phyloP scores from a whole-genome alignment of 345 rosid species.

The Eucalyptus pauciflora region DNA sequence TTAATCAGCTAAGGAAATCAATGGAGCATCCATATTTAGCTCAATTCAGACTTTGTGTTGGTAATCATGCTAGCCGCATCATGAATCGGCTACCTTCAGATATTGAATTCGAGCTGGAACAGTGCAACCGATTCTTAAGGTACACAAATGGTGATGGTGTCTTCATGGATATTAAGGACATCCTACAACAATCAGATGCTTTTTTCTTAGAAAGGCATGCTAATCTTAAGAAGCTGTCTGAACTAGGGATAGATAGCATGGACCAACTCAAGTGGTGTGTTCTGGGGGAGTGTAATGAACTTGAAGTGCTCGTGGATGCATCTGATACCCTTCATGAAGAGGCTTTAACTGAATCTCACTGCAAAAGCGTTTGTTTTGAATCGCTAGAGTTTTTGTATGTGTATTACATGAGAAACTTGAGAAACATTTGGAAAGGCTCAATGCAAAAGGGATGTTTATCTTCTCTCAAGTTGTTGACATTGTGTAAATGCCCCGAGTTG shows the following conservation, averaged over 20 bases:
- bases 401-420: neutral
- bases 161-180: neutral
- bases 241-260: conserved; percentile 2
- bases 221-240: neutral
- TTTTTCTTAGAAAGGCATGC: conserved; percentile 12
- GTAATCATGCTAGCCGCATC: conserved; percentile 1
- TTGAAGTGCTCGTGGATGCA: neutral
- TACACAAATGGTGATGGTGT: conserved; percentile 4
- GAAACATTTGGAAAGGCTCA: neutral
- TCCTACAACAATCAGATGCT: neutral
- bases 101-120: neutral
- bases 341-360: neutral
- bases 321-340: neutral
- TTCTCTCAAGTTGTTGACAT: neutral
- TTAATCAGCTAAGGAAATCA: neutral
- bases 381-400: neutral
- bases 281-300: conserved; percentile 8
- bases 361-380: neutral
- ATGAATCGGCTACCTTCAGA: conserved; percentile 6
- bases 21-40: neutral
- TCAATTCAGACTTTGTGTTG: conserved; percentile 5
- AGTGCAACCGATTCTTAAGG: conserved; percentile 1
- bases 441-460: neutral
- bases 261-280: conserved; percentile 5
- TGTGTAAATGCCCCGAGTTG: neutral